Evolutionary conservation across 2,329 filamentous ascomycete genomes (phyloP), one percentile per base, ranked within the genome.

Genomic region (Lasiodiplodia citricola): DNA sequence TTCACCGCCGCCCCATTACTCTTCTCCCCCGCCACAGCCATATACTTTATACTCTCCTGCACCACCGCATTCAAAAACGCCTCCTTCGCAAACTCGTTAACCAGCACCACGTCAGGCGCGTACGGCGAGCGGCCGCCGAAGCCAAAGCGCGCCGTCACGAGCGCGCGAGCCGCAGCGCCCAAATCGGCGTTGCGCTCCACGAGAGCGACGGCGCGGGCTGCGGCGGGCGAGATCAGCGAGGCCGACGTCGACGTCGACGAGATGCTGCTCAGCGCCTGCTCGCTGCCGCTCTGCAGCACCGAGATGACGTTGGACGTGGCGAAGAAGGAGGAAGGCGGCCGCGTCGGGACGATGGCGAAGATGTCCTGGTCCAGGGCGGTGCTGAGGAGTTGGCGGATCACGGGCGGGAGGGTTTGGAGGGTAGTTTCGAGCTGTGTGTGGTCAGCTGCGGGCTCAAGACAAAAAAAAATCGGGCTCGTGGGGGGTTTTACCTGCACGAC

Each of bases 41-140:
- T 70, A 41, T 75, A 76, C 3, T 72, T 74, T 14, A 79, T 76
- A 0, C 75, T 74, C 37, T 83, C 80, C 51, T 52, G 58, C 50
- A 60, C 67, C 6, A 50, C 66, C 10, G 57, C 50, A 16, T 47
- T 79, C 77, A 16, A 84, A 75, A 4, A 84, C 81, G 82, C 80
- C 67, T 85, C 81, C 77, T 86, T 86, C 3, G 83, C 80, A 69
- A 85, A 91, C 70, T 91, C 88, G 70, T 91, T 89, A n/a, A 91
- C 88, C 0, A 90, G 77, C 0, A 91, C 85, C 0, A 90, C 37
- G 72, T 91, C 88, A 0, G 89, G 89, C 0, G 87, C 85, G 73
- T 90, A 90, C 0, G 87, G 83, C 0, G 88, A 90, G 2, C 77
- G 80, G 2, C 88, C 88, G 1, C 84, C 80, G 37, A 88, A 87